Evolutionary conservation across 2,329 filamentous ascomycete species (phyloP).

Genomic region (Monosporascus sp.): DNA sequence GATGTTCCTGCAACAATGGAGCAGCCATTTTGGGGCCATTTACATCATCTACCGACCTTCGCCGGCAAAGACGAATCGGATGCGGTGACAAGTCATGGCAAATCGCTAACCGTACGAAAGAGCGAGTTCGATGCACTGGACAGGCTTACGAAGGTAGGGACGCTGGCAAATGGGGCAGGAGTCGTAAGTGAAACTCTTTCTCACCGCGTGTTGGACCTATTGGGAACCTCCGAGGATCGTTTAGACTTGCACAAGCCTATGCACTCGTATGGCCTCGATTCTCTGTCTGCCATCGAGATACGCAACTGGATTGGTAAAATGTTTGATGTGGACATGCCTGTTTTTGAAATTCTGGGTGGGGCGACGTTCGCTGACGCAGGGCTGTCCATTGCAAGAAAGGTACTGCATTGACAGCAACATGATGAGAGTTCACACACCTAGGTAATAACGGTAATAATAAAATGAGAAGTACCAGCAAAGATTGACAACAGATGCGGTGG

Average conservation of each 20-base stretch:
- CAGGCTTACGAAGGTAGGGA: not conserved
- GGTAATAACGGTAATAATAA: too few species aligned
- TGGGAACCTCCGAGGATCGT: slow-evolving; percentile 3
- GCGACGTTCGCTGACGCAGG: slow-evolving; percentile 1
- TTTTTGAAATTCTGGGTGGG: slow-evolving; percentile 9
- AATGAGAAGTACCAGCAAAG: too few species aligned
- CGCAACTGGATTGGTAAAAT: slow-evolving; percentile 8
- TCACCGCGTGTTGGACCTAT: slow-evolving; percentile 2
- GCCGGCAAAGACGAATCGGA: slow-evolving; percentile 14
- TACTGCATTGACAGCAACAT: too few species aligned
- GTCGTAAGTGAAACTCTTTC: slow-evolving; percentile 3
- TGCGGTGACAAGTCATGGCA: not conserved
- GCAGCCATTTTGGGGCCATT: slow-evolving; percentile 10
- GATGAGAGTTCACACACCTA: too few species aligned
- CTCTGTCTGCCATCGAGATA: slow-evolving; percentile 7
- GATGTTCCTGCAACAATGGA: slow-evolving; percentile 1
- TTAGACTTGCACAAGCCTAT: slow-evolving; percentile 5
- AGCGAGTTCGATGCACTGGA: slow-evolving; percentile 1
- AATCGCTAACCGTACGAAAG: slow-evolving; percentile 7
- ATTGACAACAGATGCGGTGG: too few species aligned
- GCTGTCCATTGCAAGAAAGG: too few species aligned
- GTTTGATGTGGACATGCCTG: slow-evolving; percentile 6
- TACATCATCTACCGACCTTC: slow-evolving; percentile 21
- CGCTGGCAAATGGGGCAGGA: not conserved
- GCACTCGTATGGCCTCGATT: slow-evolving; percentile 10